These are phyloP conservation scores for Fusarium albidum DNA, from an alignment of 2,329 filamentous ascomycete species.

Conservation along the genomic window DNA sequence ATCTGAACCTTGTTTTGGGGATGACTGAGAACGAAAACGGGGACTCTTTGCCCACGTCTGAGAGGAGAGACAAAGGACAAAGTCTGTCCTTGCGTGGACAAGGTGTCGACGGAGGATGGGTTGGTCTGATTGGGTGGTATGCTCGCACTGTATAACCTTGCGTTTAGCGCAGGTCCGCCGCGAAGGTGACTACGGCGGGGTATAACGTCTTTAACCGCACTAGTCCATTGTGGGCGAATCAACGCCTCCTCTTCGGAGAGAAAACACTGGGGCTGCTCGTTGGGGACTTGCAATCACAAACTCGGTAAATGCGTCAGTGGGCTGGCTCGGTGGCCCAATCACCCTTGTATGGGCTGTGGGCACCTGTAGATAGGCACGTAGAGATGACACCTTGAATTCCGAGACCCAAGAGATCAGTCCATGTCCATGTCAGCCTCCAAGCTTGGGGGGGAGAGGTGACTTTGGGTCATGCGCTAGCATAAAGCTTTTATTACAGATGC, in stretches of 20 bases:
- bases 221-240: conserved; percentile 5
- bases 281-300: not conserved
- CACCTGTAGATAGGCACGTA: no score
- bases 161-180: conserved; percentile 17
- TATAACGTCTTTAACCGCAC: conserved; percentile 19
- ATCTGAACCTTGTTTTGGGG: conserved; percentile 37
- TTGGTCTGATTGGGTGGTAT: conserved; percentile 35
- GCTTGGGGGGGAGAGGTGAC: not conserved
- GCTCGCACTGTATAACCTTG: conserved; percentile 22
- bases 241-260: not conserved
- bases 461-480: not conserved
- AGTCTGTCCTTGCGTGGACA: conserved; percentile 27
- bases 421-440: not conserved
- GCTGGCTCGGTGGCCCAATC: conserved; percentile 10
- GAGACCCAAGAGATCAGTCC: conserved; percentile 1
- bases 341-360: conserved; percentile 25
- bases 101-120: conserved; percentile 2
- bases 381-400: conserved; percentile 33
- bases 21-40: conserved; percentile 23
- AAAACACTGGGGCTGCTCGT: not conserved
- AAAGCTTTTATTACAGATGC: no score
- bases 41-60: conserved; percentile 30
- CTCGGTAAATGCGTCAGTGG: conserved; percentile 13
- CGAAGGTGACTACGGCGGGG: conserved; percentile 18
- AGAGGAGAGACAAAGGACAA: conserved; percentile 16